Base-by-base conservation (phyloP, 495 filamentous ascomycete species). In the Xylaria telfairii region DNA sequence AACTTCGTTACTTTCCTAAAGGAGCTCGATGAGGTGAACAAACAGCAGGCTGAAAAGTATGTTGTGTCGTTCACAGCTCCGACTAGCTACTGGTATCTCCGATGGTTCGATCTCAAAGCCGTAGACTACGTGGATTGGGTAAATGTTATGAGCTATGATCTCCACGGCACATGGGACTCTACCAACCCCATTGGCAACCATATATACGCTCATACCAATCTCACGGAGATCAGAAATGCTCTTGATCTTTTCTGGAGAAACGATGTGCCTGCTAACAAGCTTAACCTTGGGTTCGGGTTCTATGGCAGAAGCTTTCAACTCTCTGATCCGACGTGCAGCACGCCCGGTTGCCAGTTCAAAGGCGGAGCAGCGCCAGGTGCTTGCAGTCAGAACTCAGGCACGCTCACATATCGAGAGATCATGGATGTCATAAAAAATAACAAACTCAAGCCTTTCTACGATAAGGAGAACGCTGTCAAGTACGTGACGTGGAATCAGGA, bases 71-170 rank as follows among this genome's bases (percentile, higher is more conserved):
- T 89, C 39, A 87, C 86, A 0, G 67, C 74, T 0, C 87, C 85
- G 3, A 75, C 84, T 0, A 81, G 75, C 0, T 89, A 86, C 68
- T 89, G 86, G 85, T 90, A 90, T 70, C 67, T 90, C 1, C 78
- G 80, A 21, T 64, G 75, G 21, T 89, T 89, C 71, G 83, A 89
- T 65, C 30, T 89, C 37, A 65, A 74, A 0, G 68, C 85, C 21
- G 64, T 78, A 26, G 26, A 72, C 10, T 19, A 76, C 37, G 77
- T 84, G 4, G 86, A 89, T 71, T 90, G 81, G 78, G 75, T 86
- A 60, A 90, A 90, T 67, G 0, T 90, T 39, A 91, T 91, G 88
- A 68, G 21, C n/a, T n/a, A n/a, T n/a, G n/a, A n/a, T 67, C 51
- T 79, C 15, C 74, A 86, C 65, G 82, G 82, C 0, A 71, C 67